Percentiles rank a stretch among this genome's conserved stretches.
Evolutionary conservation across 352 stramenopile species (phyloP).

Genomic region (Phytophthora niederhauseri): DNA sequence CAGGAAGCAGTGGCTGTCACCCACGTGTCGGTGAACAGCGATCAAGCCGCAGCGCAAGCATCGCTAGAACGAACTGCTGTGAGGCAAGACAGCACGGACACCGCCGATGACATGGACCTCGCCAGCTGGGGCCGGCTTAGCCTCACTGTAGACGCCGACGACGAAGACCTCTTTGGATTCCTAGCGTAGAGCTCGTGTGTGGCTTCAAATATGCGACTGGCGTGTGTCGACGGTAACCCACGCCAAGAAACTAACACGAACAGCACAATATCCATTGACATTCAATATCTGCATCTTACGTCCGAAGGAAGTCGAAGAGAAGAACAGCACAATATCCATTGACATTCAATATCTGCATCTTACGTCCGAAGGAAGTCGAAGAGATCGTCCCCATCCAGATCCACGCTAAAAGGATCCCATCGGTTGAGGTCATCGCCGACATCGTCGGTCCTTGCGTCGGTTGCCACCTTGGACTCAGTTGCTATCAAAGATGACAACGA

Average conservation of each 20-base stretch:
- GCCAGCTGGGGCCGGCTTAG: conserved; percentile 29
- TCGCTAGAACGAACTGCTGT: not conserved
- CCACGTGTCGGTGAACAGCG: not conserved
- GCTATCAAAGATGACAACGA: conserved; percentile 14
- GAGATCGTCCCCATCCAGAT: conserved; percentile 72
- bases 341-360: not conserved
- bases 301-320: no score
- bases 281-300: not conserved
- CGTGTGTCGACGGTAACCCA: not conserved
- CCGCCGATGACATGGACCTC: conserved; percentile 19
- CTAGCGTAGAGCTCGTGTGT: not conserved
- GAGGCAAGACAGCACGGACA: not conserved
- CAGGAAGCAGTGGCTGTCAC: conserved; percentile 15
- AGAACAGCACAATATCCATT: not conserved
- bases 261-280: not conserved
- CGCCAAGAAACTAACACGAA: not conserved
- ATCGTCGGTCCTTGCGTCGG: conserved; percentile 21
- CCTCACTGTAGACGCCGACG: conserved; percentile 26
- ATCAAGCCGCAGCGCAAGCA: not conserved
- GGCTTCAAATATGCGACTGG: not conserved
- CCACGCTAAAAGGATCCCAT: conserved; percentile 74
- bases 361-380: conserved; percentile 83
- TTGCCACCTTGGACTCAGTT: not conserved
- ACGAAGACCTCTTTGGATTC: conserved; percentile 36
- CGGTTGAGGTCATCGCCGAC: conserved; percentile 53